Evolutionary conservation across 495 filamentous ascomycete species (phyloP).

Genomic region (Penicillium diatomitis): DNA sequence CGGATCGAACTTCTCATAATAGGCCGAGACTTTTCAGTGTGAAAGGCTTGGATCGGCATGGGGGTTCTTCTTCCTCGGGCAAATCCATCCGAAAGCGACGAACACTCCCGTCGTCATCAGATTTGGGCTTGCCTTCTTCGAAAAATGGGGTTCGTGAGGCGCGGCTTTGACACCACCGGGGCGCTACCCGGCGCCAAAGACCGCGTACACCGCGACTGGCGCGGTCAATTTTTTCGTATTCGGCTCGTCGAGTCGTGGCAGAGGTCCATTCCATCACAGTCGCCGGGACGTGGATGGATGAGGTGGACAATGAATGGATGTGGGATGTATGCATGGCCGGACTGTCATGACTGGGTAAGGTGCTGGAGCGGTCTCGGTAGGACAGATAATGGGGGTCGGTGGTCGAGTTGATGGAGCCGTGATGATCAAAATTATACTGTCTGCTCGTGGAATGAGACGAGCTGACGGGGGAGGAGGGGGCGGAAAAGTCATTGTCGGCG

Average conservation of each 20-base stretch:
- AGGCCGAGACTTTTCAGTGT: no score
- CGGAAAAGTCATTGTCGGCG: constrained; percentile 11
- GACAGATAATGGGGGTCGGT: constrained; percentile 3
- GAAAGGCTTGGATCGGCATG: constrained; percentile 1
- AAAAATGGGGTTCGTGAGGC: constrained; percentile 31
- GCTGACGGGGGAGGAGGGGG: constrained; percentile 15
- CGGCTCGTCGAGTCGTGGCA: constrained; percentile 33
- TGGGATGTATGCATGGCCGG: not conserved
- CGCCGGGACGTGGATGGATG: constrained; percentile 26
- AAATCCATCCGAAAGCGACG: constrained; percentile 42
- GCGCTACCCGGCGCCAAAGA: constrained; percentile 35
- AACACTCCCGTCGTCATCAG: constrained; percentile 37
- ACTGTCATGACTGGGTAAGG: constrained; percentile 2
- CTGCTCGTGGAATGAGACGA: constrained; percentile 8
- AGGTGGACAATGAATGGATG: constrained; percentile 10
- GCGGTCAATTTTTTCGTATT: constrained; percentile 43
- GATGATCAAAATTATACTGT: constrained; percentile 7
- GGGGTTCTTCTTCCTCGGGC: constrained; percentile 20
- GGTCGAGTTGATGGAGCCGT: constrained; percentile 4
- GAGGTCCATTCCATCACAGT: constrained; percentile 45
- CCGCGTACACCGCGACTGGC: constrained; percentile 38
- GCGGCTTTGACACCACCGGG: constrained; percentile 29
- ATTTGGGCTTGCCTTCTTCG: constrained; percentile 30
- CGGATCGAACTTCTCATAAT: no score
- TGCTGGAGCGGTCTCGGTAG: constrained; percentile 13